Conservation (phyloP, 345 rosid species). For the Microthlaspi erraticum region DNA sequence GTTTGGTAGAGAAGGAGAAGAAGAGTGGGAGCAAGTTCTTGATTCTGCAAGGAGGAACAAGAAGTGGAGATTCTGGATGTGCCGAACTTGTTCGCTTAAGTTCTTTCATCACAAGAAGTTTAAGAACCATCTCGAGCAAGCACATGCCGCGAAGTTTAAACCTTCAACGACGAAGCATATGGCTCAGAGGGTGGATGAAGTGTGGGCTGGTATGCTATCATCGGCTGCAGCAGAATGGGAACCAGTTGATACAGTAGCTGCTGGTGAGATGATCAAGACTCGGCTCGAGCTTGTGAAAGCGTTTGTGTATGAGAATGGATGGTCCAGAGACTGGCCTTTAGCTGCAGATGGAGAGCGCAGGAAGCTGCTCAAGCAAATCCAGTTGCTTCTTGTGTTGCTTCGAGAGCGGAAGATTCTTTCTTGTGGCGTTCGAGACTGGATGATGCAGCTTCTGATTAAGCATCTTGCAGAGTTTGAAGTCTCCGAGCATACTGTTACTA, state of each 20-base stretch:
- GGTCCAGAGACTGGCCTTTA: conserved; percentile 34
- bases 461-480: conserved; percentile 11
- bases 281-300: not conserved
- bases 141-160: conserved; percentile 27
- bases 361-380: conserved; percentile 24
- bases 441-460: conserved; percentile 1
- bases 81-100: conserved; percentile 8
- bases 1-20: not conserved
- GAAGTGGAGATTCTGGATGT: conserved; percentile 33
- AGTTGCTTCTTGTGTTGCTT: conserved; percentile 7
- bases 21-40: conserved; percentile 1
- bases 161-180: not conserved
- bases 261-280: conserved; percentile 21
- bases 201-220: conserved; percentile 20
- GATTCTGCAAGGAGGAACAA: not conserved
- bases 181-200: not conserved
- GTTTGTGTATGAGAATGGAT: conserved; percentile 19
- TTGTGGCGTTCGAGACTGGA: conserved; percentile 25
- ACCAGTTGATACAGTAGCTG: conserved; percentile 32
- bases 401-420: not conserved
- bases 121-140: conserved; percentile 30
- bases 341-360: conserved; percentile 29
- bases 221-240: conserved; percentile 17
- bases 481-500: not conserved
- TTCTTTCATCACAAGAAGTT: conserved; percentile 10